phyloP scores from a whole-genome alignment of 768 basidiomycete species.

The Leccinum disarticulatum region DNA sequence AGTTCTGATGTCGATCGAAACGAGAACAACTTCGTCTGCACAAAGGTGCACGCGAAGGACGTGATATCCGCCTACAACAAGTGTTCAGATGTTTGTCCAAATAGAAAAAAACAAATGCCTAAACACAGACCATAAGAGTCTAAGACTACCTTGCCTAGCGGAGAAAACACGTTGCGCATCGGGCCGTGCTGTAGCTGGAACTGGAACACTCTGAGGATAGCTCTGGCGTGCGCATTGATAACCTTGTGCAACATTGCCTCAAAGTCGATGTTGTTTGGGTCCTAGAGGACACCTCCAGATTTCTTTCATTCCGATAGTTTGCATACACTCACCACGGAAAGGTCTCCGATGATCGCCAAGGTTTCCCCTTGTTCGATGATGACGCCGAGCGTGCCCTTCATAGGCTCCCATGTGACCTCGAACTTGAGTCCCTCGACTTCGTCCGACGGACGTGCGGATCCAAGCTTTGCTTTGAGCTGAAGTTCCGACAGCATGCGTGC shows the following conservation, averaged over 20 bases:
- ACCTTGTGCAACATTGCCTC: slow-evolving; percentile 64
- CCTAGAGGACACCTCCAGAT: slow-evolving; percentile 35
- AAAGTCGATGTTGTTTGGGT: slow-evolving; percentile 71
- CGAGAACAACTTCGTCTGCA: slow-evolving; percentile 70
- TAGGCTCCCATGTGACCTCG: slow-evolving; percentile 76
- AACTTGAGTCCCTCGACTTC: slow-evolving; percentile 70
- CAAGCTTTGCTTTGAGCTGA: slow-evolving; percentile 64
- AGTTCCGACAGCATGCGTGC: slow-evolving; percentile 58
- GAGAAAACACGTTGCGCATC: slow-evolving; percentile 57
- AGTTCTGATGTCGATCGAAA: slow-evolving; percentile 78
- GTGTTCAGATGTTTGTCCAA: slow-evolving; percentile 3
- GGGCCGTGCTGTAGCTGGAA: slow-evolving; percentile 52
- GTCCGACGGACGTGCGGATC: slow-evolving; percentile 59
- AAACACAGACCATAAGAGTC: slow-evolving; percentile 52
- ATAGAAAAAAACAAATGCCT: not conserved
- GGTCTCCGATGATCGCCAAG: slow-evolving; percentile 39
- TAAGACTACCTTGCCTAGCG: slow-evolving; percentile 57
- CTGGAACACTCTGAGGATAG: slow-evolving; percentile 59
- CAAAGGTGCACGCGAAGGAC: slow-evolving; percentile 71
- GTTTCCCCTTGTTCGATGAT: slow-evolving; percentile 49
- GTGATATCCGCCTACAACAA: slow-evolving; percentile 46
- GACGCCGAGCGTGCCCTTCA: slow-evolving; percentile 63
- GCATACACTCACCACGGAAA: slow-evolving; percentile 55
- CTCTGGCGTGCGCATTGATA: slow-evolving; percentile 63
- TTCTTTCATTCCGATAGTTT: not conserved